A percentile compares a stretch with the other conserved stretches of the same genome.
Evolutionary conservation across 2,329 filamentous ascomycete genomes (phyloP).

Genomic region (Cladophialophora psammophila): DNA sequence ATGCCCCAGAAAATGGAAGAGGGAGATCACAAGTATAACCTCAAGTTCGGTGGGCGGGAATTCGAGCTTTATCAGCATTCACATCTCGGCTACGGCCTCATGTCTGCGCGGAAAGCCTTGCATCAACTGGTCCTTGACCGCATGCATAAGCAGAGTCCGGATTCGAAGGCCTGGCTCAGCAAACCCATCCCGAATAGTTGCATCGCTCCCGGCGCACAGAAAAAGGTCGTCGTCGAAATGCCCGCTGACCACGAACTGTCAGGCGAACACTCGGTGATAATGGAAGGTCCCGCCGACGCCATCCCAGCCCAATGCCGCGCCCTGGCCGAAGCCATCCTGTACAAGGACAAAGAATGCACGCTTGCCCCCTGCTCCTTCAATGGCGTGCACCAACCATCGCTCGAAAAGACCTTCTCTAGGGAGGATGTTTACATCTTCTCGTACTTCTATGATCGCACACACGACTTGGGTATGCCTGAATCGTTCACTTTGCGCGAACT

Average conservation of each 20-base stretch:
- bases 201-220: slow-evolving; percentile 79
- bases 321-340: slow-evolving; percentile 86
- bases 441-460: slow-evolving; percentile 96
- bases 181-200: slow-evolving; percentile 82
- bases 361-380: slow-evolving; percentile 98
- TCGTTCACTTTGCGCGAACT: slow-evolving; percentile 92
- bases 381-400: slow-evolving; percentile 89
- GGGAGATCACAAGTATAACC: slow-evolving; percentile 94
- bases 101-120: slow-evolving; percentile 89
- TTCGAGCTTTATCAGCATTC: slow-evolving; percentile 98
- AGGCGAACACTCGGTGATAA: slow-evolving; percentile 73
- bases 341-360: slow-evolving; percentile 82
- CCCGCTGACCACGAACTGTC: slow-evolving; percentile 71
- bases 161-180: slow-evolving; percentile 71
- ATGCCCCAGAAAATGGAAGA: slow-evolving; percentile 85
- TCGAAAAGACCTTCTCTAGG: slow-evolving; percentile 87
- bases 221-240: slow-evolving; percentile 75
- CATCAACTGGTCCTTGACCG: slow-evolving; percentile 78
- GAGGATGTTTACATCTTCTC: slow-evolving; percentile 97
- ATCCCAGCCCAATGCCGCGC: slow-evolving; percentile 87
- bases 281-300: slow-evolving; percentile 80
- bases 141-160: slow-evolving; percentile 68
- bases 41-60: slow-evolving; percentile 86
- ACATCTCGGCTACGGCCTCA: slow-evolving; percentile 94
- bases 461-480: slow-evolving; percentile 96